A percentile compares a stretch with the other conserved stretches of the same genome.
phyloP scores from a whole-genome alignment of 345 rosid species.

The Dipteronia sinensis region DNA sequence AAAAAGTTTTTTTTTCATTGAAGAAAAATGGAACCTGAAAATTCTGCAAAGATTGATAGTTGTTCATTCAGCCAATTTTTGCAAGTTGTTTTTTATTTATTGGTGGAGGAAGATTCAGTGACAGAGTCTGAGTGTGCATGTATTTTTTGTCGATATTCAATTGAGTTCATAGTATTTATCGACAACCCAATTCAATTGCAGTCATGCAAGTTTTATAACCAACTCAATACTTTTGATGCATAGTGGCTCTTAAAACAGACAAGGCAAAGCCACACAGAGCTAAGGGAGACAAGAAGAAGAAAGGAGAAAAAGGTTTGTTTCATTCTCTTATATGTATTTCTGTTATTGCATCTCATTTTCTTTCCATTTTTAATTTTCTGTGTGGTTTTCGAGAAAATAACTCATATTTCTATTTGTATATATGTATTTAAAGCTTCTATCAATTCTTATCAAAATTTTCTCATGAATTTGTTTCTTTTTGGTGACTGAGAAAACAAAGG shows the following conservation, averaged over 20 bases:
- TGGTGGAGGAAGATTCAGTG: slow-evolving; percentile 21
- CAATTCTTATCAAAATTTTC: neutral
- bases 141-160: slow-evolving; percentile 35
- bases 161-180: slow-evolving; percentile 25
- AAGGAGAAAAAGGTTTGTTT: slow-evolving; percentile 74
- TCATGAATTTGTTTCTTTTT: too few species aligned
- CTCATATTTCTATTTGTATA: neutral
- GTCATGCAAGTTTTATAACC: neutral
- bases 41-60: too few species aligned
- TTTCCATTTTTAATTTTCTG: neutral
- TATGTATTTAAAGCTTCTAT: neutral
- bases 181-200: neutral
- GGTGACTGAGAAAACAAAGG: neutral
- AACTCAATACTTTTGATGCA: slow-evolving; percentile 16
- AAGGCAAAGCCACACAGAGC: slow-evolving; percentile 72
- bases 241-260: slow-evolving; percentile 89
- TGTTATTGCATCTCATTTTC: neutral
- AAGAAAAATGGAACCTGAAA: neutral
- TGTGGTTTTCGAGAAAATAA: neutral
- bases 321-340: neutral
- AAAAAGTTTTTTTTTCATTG: neutral
- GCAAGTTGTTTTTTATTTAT: neutral
- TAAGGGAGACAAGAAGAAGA: slow-evolving; percentile 84
- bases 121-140: slow-evolving; percentile 10
- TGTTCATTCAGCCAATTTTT: too few species aligned